Evolutionary conservation across 495 filamentous ascomycete species (phyloP).

Genomic region (Xylona heveae): DNA sequence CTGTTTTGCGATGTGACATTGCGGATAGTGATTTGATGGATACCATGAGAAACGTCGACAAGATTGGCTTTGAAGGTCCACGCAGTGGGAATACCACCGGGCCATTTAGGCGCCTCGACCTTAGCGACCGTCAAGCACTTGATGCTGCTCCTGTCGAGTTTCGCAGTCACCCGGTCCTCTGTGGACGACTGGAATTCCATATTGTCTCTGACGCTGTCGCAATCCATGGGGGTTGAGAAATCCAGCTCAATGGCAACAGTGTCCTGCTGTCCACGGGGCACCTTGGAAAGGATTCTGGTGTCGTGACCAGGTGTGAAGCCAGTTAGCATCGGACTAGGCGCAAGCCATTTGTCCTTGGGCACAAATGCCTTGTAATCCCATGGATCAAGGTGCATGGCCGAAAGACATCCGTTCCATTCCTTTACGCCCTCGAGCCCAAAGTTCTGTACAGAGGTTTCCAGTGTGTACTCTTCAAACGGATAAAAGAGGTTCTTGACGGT

Average conservation of each 20-base stretch:
- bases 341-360: conserved; percentile 9
- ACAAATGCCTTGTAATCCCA: conserved; percentile 11
- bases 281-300: conserved; percentile 8
- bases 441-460: conserved; percentile 12
- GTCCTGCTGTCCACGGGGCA: conserved; percentile 7
- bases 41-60: no score
- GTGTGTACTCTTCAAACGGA: conserved; percentile 32
- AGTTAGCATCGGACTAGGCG: conserved; percentile 10
- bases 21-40: no score
- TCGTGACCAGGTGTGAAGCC: conserved; percentile 12
- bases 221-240: conserved; percentile 15
- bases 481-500: conserved; percentile 48
- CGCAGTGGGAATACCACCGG: conserved; percentile 15
- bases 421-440: conserved; percentile 9
- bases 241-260: conserved; percentile 12
- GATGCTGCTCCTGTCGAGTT: conserved; percentile 8
- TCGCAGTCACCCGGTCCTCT: conserved; percentile 7
- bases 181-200: conserved; percentile 12
- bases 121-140: conserved; percentile 8
- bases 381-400: conserved; percentile 5
- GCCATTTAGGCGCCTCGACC: no score
- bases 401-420: conserved; percentile 8
- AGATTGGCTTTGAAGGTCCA: conserved; percentile 20
- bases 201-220: conserved; percentile 10
- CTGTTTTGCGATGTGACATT: conserved; percentile 11